These are phyloP conservation scores for Leptographium galeiforme DNA, from an alignment of 2,329 filamentous ascomycete species.

Conservation along the genomic window DNA sequence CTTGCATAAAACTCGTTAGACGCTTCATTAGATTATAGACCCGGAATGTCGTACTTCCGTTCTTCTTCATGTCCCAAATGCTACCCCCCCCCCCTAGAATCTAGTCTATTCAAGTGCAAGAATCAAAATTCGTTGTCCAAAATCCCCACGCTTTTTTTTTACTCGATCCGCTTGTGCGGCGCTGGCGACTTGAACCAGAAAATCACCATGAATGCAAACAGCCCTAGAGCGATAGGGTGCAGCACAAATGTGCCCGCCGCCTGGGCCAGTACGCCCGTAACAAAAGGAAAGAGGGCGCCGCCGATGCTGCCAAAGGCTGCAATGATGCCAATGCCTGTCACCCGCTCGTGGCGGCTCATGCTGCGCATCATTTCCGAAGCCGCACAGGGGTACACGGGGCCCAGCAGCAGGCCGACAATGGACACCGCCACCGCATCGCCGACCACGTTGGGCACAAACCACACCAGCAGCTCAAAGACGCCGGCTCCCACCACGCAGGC, in stretches of 20 bases:
- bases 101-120: too few species aligned
- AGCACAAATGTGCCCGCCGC: slow-evolving; percentile 49
- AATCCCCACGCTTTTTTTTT: background rate
- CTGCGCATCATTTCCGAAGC: slow-evolving; percentile 48
- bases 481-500: slow-evolving; percentile 46
- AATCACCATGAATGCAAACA: slow-evolving; percentile 51
- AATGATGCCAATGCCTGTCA: slow-evolving; percentile 54
- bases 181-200: slow-evolving; percentile 51
- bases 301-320: slow-evolving; percentile 57
- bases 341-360: slow-evolving; percentile 45
- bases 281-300: slow-evolving; percentile 52
- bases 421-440: slow-evolving; percentile 54
- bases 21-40: background rate
- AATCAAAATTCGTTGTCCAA: background rate
- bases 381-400: slow-evolving; percentile 67
- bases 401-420: slow-evolving; percentile 61
- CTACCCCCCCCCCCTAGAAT: too few species aligned
- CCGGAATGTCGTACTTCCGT: too few species aligned
- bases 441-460: slow-evolving; percentile 64
- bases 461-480: slow-evolving; percentile 62
- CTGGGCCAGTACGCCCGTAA: slow-evolving; percentile 51
- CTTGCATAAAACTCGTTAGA: background rate
- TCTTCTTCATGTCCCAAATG: too few species aligned
- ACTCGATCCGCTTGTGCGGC: slow-evolving; percentile 46
- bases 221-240: slow-evolving; percentile 51